These are phyloP conservation scores for Thielaviopsis euricoi DNA, from an alignment of 2,329 filamentous ascomycete genomes.

Conservation along the genomic window DNA sequence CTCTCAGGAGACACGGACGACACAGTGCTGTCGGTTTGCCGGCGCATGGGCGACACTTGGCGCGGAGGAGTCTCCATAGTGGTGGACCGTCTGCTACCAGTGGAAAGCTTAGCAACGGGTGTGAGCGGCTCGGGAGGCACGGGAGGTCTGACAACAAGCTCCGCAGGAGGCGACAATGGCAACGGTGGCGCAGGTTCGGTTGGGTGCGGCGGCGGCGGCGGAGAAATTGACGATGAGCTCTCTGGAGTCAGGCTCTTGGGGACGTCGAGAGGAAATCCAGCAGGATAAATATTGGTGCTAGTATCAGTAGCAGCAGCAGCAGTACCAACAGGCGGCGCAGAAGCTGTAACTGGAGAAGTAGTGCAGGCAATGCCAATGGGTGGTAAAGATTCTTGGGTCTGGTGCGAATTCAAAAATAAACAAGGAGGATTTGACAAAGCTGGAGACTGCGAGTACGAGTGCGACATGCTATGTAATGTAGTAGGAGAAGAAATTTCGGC, in stretches of 20 bases:
- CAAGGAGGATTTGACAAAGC: neutral
- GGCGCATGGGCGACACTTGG: conserved; percentile 4
- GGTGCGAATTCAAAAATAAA: neutral
- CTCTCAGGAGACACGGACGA: conserved; percentile 5
- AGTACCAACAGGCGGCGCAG: too few relatives aligned
- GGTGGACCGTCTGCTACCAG: conserved; percentile 3
- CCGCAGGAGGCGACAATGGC: conserved; percentile 1
- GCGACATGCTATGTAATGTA: neutral
- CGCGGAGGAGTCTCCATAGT: conserved; percentile 5
- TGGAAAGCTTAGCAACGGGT: neutral
- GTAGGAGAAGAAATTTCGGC: neutral
- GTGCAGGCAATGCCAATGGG: conserved; percentile 7
- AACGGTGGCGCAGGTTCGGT: conserved; percentile 4
- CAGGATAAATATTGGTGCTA: neutral
- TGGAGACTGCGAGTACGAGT: neutral
- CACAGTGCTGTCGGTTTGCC: conserved; percentile 9
- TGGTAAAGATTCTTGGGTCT: neutral
- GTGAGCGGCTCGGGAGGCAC: conserved; percentile 1
- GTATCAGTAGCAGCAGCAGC: too few relatives aligned
- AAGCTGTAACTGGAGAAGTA: neutral
- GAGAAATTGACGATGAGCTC: neutral
- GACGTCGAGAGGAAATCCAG: neutral
- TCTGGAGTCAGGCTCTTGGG: neutral
- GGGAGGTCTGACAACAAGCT: conserved; percentile 1
- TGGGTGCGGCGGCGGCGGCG: neutral